Base-by-base conservation (phyloP, 345 rosid species). In the Fremontodendron californicum region DNA sequence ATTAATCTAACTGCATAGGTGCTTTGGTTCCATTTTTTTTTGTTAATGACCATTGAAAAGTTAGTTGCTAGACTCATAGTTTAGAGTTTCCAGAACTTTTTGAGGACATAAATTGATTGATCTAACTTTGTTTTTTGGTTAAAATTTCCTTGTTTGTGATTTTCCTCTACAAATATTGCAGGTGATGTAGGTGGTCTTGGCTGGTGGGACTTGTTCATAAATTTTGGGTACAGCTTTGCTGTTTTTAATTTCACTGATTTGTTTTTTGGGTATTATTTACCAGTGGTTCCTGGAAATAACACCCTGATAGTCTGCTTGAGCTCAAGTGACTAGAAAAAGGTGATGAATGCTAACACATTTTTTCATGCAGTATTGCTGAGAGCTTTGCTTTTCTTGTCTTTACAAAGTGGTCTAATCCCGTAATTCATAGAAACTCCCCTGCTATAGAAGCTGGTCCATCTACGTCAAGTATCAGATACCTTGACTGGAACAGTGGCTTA, bases 141-240 rank as follows among this genome's bases (percentile, higher is more conserved):
- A 51, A 72, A 4, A 62, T 37, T 81, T 18, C 60, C 7, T 12
- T 67, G 58, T 57, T 55, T 11, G 46, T 67, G 40, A 72, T 77
- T 74, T 73, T 61, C 42, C 23, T 74, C 31, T 76, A 10, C 49
- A 58, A 78, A 76, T 78, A 63, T 81, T 61, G 46, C 90, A 94
- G 98, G 98, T 65, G 93, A 87, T 82, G 90, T 92, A 4, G 91
- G 94, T 79, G 89, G 96, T 83, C 93, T 94, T 85, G 87, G 97
- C 82, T n/a, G n/a, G n/a, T n/a, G n/a, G n/a, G n/a, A n/a, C n/a
- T n/a, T n/a, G n/a, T n/a, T n/a, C n/a, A n/a, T n/a, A n/a, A n/a
- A n/a, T n/a, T n/a, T n/a, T n/a, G n/a, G n/a, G n/a, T n/a, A n/a
- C n/a, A n/a, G n/a, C n/a, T n/a, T n/a, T n/a, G n/a, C n/a, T n/a